These are phyloP conservation scores for Hippophae gyantsensis DNA, from an alignment of 306 rosid species.

Conservation along the genomic window DNA sequence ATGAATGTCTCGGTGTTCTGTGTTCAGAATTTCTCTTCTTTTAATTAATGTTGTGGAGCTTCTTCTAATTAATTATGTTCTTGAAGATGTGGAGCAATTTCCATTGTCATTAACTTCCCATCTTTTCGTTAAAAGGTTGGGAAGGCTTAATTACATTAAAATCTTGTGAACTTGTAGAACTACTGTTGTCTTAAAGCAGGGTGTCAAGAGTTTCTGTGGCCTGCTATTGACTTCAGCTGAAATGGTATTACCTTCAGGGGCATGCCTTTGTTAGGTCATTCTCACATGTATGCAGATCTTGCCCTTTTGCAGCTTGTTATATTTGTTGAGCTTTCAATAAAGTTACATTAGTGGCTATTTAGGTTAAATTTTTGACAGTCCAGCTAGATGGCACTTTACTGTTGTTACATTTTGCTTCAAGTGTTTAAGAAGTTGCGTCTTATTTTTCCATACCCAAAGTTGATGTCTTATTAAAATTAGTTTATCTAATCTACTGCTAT, in stretches of 20 bases:
- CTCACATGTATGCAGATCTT: constrained; percentile 41
- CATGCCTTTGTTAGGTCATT: constrained; percentile 92
- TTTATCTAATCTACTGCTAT: too few relatives aligned
- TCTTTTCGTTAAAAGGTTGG: constrained; percentile 48
- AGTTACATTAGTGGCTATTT: constrained; percentile 32
- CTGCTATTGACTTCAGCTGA: constrained; percentile 94
- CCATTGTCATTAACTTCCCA: constrained; percentile 45
- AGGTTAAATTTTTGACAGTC: constrained; percentile 18
- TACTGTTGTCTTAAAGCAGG: constrained; percentile 97
- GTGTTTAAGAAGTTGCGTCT: too few relatives aligned
- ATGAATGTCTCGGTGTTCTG: too few relatives aligned
- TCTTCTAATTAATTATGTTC: constrained; percentile 34
- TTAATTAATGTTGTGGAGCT: constrained; percentile 13
- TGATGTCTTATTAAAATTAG: too few relatives aligned
- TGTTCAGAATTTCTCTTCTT: background rate
- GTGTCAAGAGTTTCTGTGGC: constrained; percentile 94
- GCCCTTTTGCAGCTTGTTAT: constrained; percentile 39
- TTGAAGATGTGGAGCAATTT: constrained; percentile 43
- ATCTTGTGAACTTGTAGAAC: constrained; percentile 61
- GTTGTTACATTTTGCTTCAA: background rate
- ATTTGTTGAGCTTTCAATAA: constrained; percentile 37
- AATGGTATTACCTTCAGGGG: constrained; percentile 85
- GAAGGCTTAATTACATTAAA: constrained; percentile 42
- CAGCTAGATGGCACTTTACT: constrained; percentile 1
- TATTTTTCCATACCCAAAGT: too few relatives aligned